Percentiles rank a stretch among this genome's conserved stretches.
Conservation (phyloP, 1,284 basidiomycete genomes). For the Moesziomyces sp. region DNA sequence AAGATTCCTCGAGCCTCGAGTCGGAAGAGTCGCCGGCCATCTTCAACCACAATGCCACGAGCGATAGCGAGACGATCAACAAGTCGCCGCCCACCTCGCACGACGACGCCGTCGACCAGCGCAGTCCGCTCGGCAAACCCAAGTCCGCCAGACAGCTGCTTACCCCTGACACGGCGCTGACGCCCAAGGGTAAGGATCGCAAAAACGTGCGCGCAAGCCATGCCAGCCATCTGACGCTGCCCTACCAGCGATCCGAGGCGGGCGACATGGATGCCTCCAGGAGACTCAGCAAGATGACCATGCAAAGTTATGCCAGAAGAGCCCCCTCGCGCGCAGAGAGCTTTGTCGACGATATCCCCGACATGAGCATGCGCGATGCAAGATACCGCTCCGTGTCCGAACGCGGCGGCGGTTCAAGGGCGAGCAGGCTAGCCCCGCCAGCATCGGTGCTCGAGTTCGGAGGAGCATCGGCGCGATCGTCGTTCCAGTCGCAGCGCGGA, state of each 20-base stretch:
- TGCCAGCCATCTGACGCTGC: conserved; percentile 45
- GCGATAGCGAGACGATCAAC: conserved; percentile 34
- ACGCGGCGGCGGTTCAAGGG: conserved; percentile 22
- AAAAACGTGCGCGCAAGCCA: conserved; percentile 22
- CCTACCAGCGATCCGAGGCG: conserved; percentile 38
- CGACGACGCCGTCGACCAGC: conserved; percentile 19
- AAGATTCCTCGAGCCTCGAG: conserved; percentile 14
- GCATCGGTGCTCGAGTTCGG: conserved; percentile 31
- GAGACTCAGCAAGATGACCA: conserved; percentile 38
- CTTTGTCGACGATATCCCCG: conserved; percentile 21
- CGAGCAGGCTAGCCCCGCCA: conserved; percentile 22
- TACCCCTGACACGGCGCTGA: conserved; percentile 17
- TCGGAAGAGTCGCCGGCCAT: conserved; percentile 30
- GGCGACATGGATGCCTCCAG: conserved; percentile 31
- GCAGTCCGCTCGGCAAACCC: no score
- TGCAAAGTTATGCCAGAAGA: conserved; percentile 12
- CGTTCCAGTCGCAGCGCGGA: conserved; percentile 16
- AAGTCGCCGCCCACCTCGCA: conserved; percentile 46
- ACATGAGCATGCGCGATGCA: conserved; percentile 24
- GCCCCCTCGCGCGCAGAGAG: conserved; percentile 28
- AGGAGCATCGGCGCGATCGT: conserved; percentile 10
- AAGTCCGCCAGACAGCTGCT: conserved; percentile 6
- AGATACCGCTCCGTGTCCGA: conserved; percentile 28
- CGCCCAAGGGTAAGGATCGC: conserved; percentile 15
- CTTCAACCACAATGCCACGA: conserved; percentile 21